These are phyloP conservation scores for Eucalyptus pumila DNA, from an alignment of 345 rosid species.

Conservation along the genomic window DNA sequence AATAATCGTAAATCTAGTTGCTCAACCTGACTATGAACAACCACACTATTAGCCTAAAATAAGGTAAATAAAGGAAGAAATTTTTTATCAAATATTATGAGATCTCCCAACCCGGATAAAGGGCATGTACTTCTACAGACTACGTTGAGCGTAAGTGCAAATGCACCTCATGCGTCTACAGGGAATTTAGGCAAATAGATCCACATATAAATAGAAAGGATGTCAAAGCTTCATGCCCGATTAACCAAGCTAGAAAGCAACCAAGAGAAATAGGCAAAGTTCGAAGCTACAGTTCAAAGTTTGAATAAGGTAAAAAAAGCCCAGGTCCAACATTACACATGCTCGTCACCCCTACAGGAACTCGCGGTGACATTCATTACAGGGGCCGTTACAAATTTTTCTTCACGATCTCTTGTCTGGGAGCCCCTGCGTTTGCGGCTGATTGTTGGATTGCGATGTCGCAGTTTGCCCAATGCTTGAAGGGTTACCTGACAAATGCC, in stretches of 20 bases:
- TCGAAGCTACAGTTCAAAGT: neutral
- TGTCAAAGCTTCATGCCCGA: neutral
- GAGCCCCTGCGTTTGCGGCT: neutral
- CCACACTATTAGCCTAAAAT: neutral
- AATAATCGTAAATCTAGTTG: neutral
- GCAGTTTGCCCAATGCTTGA: neutral
- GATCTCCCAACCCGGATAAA: neutral
- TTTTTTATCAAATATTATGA: neutral
- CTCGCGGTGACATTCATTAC: neutral
- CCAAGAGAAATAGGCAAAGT: neutral
- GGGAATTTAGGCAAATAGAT: neutral
- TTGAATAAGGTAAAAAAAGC: neutral
- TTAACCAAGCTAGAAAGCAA: neutral
- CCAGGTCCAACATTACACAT: neutral
- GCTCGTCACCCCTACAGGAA: neutral
- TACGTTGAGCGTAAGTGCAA: neutral
- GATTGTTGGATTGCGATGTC: neutral
- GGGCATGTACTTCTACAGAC: neutral
- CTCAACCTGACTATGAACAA: neutral
- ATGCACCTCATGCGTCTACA: neutral
- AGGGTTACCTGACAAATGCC: neutral
- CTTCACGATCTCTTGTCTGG: neutral
- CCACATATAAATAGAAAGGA: neutral
- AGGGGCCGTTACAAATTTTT: neutral
- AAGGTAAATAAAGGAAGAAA: neutral